phyloP scores from a whole-genome alignment of 192 early-diverging fungal genomes.

The Coemansia sp. region DNA sequence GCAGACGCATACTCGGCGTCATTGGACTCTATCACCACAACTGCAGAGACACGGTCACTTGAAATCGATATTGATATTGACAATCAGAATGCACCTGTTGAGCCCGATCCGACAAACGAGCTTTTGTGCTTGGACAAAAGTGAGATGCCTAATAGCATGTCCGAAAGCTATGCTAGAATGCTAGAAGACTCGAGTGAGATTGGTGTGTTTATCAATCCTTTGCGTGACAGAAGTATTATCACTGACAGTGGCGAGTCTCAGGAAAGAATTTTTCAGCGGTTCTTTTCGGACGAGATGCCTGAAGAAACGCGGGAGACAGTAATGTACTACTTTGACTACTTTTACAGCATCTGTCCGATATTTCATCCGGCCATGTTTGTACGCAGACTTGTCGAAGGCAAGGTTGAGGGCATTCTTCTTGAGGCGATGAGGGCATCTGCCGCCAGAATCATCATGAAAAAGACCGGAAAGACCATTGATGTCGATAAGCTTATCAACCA shows the following conservation, averaged over 20 bases:
- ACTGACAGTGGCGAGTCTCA: not conserved
- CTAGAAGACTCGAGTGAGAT: not conserved
- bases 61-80: not conserved
- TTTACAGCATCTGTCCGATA: constrained; percentile 35
- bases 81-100: not conserved
- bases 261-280: constrained; percentile 30
- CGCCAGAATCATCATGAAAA: constrained; percentile 13
- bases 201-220: not conserved
- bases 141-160: not conserved
- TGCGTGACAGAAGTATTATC: not conserved
- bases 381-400: constrained; percentile 21
- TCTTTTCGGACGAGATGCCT: constrained; percentile 41
- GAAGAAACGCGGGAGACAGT: constrained; percentile 35
- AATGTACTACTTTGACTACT: constrained; percentile 29
- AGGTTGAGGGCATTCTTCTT: constrained; percentile 20
- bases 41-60: not conserved
- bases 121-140: not conserved
- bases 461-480: constrained; percentile 9
- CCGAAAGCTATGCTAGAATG: not conserved
- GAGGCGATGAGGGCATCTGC: constrained; percentile 32
- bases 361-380: constrained; percentile 42
- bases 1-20: not conserved
- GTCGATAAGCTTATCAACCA: constrained; percentile 15
- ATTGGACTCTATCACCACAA: not conserved
- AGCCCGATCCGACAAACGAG: not conserved